These are phyloP conservation scores for Takakia lepidozioides DNA, from an alignment of 225 moss, liverwort and hornwort genomes.

Conservation along the genomic window DNA sequence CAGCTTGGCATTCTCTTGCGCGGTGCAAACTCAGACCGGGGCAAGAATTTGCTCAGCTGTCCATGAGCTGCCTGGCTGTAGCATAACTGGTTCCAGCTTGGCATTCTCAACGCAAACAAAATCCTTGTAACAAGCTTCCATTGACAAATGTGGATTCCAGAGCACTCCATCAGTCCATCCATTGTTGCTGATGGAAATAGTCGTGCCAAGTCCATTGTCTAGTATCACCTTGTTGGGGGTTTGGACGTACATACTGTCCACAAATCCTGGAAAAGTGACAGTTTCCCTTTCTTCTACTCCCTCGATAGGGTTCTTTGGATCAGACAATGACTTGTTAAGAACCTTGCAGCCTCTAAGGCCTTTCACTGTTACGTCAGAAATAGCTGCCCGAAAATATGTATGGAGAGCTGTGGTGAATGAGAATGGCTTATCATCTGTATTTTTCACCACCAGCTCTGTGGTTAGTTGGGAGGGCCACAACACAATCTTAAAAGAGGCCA, in stretches of 20 bases:
- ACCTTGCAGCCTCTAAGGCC: conserved; percentile 82
- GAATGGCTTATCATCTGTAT: conserved; percentile 65
- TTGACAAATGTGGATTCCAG: conserved; percentile 90
- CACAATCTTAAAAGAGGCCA: conserved; percentile 65
- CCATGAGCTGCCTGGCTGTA: conserved; percentile 60
- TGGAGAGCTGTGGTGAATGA: conserved; percentile 88
- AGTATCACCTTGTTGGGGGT: conserved; percentile 65
- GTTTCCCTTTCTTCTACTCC: conserved; percentile 79
- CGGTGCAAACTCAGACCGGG: conserved; percentile 1
- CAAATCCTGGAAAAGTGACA: conserved; percentile 71
- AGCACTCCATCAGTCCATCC: conserved; percentile 94
- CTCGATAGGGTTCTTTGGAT: conserved; percentile 72
- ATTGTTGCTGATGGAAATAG: conserved; percentile 64
- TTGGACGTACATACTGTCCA: conserved; percentile 80
- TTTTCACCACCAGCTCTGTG: conserved; percentile 70
- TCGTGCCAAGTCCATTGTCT: conserved; percentile 72
- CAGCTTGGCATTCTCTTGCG: conserved; percentile 35
- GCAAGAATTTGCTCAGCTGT: conserved; percentile 45
- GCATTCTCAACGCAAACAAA: conserved; percentile 98
- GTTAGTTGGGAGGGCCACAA: conserved; percentile 54
- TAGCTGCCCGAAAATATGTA: conserved; percentile 84
- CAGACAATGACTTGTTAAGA: conserved; percentile 63
- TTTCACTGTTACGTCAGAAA: conserved; percentile 55
- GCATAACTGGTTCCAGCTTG: conserved; percentile 54
- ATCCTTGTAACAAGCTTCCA: conserved; percentile 80